Evolutionary conservation across 2,329 filamentous ascomycete species (phyloP), one percentile per base, ranked within the genome.

Genomic region (Eutypella sp.): DNA sequence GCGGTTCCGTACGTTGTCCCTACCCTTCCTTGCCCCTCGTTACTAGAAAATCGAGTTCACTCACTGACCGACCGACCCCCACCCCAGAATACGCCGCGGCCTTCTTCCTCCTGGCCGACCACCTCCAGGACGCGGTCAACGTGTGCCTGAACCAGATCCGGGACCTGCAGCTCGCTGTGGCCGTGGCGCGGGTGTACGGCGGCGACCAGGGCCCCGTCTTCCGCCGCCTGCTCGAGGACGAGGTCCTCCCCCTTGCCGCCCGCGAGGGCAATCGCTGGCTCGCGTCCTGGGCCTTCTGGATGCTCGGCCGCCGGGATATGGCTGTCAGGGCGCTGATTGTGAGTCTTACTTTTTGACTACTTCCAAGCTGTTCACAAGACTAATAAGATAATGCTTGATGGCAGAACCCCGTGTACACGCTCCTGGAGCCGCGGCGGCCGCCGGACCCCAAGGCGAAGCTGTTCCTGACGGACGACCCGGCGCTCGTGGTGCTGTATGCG

Each of bases 231-330:
- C 72, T 99, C 1, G 81, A 88, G 57, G 87, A 95, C 10, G 87
- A 85, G 49, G 80, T 97, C 2, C 73, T 97, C 0, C 79, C 83
- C 0, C 69, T 87, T 50, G 93, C 93, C 16, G 82, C 87, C 0
- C 77, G 82, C 34, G 84, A 92, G 52, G 89, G 89, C 2, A 92
- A 99, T 60, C 79, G 92, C 47, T 99, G 93, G 92, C 79, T 96
- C 47, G 88, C 91, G 10, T 93, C 87, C 0, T 99, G 93, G 93
- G 88, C 89, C 2, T 96, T 96, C 62, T 95, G 89, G 85, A 88
- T 96, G 76, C 75, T 97, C 5, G 82, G 82, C 31, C 79, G 87
- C 51, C 81, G 84, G 49, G 87, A 95, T 54, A 87, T 90, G 74
- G 87, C 92, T 5, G 89, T 96, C 6, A 81, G 88, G 43, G 82